Percentiles rank a stretch among this genome's conserved stretches.
Conservation (phyloP, 1,284 basidiomycete genomes). For the Tilletia indica region DNA sequence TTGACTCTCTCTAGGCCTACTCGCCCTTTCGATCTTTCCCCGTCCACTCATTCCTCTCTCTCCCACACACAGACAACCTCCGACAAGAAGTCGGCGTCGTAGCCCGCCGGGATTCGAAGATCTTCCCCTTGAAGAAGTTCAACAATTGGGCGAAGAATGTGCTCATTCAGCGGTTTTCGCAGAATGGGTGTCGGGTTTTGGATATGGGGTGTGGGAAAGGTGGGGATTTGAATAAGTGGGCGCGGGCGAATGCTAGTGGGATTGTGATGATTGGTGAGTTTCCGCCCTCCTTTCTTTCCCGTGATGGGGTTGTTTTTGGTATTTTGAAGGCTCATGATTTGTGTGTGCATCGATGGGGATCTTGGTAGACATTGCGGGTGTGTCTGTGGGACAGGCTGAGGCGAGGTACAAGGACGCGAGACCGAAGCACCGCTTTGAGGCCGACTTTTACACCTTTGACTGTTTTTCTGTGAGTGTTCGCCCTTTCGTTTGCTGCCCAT, state of each 20-base stretch:
- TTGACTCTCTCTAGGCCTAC: no score
- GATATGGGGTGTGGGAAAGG: constrained; percentile 98
- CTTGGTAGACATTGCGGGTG: constrained; percentile 75
- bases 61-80: constrained; percentile 65
- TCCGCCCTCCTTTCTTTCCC: no score
- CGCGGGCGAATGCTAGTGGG: constrained; percentile 76
- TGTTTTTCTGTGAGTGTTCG: constrained; percentile 68
- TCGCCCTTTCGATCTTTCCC: not conserved
- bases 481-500: no score
- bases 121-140: constrained; percentile 92
- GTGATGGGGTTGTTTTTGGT: not conserved
- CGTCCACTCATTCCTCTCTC: not conserved
- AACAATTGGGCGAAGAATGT: constrained; percentile 75
- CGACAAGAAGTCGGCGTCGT: constrained; percentile 84
- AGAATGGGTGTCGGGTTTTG: constrained; percentile 70
- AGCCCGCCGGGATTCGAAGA: constrained; percentile 83
- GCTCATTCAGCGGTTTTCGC: constrained; percentile 33
- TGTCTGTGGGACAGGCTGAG: constrained; percentile 87
- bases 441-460: constrained; percentile 80
- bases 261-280: constrained; percentile 74
- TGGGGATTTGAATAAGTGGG: constrained; percentile 94
- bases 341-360: not conserved
- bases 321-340: not conserved
- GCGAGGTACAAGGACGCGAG: constrained; percentile 62
- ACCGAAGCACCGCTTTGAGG: constrained; percentile 66